A percentile compares a stretch with the other conserved stretches of the same genome.
Conservation (phyloP, 345 rosid species). For the Hibiscus mutabilis region DNA sequence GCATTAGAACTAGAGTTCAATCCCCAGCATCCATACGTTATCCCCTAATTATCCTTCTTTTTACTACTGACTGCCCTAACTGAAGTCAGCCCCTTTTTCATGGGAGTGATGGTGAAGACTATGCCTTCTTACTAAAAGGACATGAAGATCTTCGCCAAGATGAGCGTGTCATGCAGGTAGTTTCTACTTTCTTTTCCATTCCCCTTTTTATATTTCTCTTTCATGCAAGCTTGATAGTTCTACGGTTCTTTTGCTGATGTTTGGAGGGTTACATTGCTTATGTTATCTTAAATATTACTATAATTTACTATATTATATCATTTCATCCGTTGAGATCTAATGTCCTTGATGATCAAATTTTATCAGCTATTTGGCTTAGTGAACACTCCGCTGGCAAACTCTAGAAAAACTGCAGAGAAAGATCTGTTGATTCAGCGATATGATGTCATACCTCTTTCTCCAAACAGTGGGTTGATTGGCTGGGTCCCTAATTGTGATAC, state of each 20-base stretch:
- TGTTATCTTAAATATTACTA: neutral
- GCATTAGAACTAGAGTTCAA: neutral
- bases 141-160: conserved; percentile 99
- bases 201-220: conserved; percentile 6
- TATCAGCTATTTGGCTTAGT: conserved; percentile 25
- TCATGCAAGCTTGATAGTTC: neutral
- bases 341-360: neutral
- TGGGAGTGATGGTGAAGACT: conserved; percentile 88
- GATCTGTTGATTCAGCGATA: conserved; percentile 87
- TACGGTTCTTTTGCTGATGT: neutral
- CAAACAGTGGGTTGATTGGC: conserved; percentile 90
- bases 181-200: conserved; percentile 3
- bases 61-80: neutral
- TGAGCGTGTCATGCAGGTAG: conserved; percentile 99
- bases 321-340: neutral
- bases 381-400: conserved; percentile 80
- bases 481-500: conserved; percentile 99
- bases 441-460: conserved; percentile 86
- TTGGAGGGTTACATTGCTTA: conserved; percentile 22
- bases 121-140: conserved; percentile 90
- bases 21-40: neutral
- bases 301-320: neutral
- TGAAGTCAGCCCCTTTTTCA: conserved; percentile 15
- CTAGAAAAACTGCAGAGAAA: conserved; percentile 84
- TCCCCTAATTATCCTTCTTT: neutral